These are phyloP conservation scores for Excoecaria cochinchinensis DNA, from an alignment of 345 rosid species.

Conservation along the genomic window DNA sequence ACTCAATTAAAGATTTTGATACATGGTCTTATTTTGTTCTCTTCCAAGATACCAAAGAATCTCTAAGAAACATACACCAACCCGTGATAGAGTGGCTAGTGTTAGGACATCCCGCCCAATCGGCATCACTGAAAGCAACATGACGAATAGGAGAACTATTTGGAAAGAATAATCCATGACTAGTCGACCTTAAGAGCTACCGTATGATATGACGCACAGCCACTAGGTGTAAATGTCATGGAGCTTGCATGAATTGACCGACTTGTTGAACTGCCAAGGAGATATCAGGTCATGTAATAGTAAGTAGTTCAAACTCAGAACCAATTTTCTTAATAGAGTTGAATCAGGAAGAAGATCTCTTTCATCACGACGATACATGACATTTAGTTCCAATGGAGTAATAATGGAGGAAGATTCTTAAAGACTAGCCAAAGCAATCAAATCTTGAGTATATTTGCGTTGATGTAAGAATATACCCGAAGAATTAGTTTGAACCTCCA, in stretches of 20 bases:
- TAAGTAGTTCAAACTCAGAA: conserved; percentile 3
- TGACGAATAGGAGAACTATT: background rate
- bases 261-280: background rate
- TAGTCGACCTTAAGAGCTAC: too few relatives aligned
- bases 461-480: background rate
- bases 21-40: too few relatives aligned
- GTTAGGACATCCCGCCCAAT: background rate
- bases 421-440: background rate
- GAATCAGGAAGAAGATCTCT: background rate
- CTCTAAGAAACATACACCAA: background rate
- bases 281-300: background rate
- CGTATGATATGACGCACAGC: background rate
- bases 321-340: background rate
- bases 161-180: background rate
- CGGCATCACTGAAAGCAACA: conserved; percentile 2
- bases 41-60: background rate
- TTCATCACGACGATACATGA: background rate
- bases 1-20: too few relatives aligned
- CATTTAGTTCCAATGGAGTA: background rate
- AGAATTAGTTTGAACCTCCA: background rate
- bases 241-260: background rate
- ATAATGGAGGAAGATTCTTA: background rate
- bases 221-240: background rate
- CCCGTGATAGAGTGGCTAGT: background rate
- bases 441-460: background rate